Evolutionary conservation across 2,329 filamentous ascomycete genomes (phyloP).

Genomic region (Orbilia brochopaga): DNA sequence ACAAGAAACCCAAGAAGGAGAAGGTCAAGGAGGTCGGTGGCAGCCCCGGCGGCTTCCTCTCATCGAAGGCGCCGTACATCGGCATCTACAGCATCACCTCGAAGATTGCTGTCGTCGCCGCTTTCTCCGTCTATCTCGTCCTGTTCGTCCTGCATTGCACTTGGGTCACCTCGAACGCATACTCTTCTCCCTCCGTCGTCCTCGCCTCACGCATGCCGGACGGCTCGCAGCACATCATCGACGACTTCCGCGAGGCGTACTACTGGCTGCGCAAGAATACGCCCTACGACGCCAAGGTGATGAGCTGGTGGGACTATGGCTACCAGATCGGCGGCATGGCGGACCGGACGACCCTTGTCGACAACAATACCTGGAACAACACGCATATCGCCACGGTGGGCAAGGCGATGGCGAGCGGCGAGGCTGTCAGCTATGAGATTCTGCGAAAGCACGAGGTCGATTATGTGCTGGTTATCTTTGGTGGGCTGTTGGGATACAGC

Average conservation of each 20-base stretch:
- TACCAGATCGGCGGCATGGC: constrained; percentile 99
- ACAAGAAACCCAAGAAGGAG: constrained; percentile 65
- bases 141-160: constrained; percentile 98
- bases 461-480: constrained; percentile 97
- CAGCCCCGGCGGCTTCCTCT: constrained; percentile 45
- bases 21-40: constrained; percentile 57
- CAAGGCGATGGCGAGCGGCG: constrained; percentile 96
- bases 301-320: constrained; percentile 99
- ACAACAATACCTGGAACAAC: constrained; percentile 99
- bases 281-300: constrained; percentile 90
- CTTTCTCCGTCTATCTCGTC: constrained; percentile 78
- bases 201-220: constrained; percentile 90
- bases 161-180: constrained; percentile 98
- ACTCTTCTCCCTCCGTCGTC: constrained; percentile 96
- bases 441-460: constrained; percentile 98
- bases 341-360: constrained; percentile 91
- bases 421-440: constrained; percentile 98
- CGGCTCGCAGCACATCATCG: constrained; percentile 96
- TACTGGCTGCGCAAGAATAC: constrained; percentile 99
- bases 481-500: constrained; percentile 92
- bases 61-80: constrained; percentile 59
- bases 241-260: constrained; percentile 98
- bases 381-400: constrained; percentile 98
- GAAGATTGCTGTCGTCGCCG: constrained; percentile 76
- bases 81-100: constrained; percentile 83